Evolutionary conservation across 768 basidiomycete species (phyloP).

Genomic region (Pseudohyphozyma bogoriensis): DNA sequence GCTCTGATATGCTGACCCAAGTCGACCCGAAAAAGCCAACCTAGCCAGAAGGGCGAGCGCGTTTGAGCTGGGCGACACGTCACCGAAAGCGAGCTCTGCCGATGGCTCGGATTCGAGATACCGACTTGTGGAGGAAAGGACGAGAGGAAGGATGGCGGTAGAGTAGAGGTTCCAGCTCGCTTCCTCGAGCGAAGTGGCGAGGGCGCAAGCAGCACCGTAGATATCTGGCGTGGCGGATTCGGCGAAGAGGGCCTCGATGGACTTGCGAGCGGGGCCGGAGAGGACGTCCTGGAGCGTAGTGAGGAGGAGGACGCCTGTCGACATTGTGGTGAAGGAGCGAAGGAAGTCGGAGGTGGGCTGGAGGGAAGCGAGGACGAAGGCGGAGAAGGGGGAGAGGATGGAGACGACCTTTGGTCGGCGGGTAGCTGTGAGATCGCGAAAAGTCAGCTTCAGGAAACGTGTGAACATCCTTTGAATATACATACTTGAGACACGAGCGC

Average conservation of each 20-base stretch:
- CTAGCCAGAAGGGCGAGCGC: conserved; percentile 37
- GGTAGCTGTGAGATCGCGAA: conserved; percentile 6
- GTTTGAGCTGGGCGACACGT: conserved; percentile 35
- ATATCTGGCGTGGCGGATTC: conserved; percentile 34
- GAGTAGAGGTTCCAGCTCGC: conserved; percentile 9
- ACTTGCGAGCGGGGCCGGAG: conserved; percentile 34
- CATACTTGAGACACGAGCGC: background rate
- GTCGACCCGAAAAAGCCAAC: conserved; percentile 35
- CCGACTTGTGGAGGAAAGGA: conserved; percentile 21
- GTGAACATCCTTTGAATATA: no score
- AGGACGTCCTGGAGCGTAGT: conserved; percentile 33
- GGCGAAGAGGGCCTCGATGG: conserved; percentile 37
- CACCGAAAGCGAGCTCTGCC: conserved; percentile 28
- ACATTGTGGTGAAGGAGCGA: conserved; percentile 5
- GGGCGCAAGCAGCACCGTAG: conserved; percentile 28
- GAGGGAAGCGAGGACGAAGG: conserved; percentile 1
- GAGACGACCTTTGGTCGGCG: conserved; percentile 21
- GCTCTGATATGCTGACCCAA: conserved; percentile 20
- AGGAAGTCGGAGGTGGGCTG: background rate
- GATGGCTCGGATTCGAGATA: conserved; percentile 4
- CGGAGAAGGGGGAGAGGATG: conserved; percentile 8
- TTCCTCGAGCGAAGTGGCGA: conserved; percentile 15
- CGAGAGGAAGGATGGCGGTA: conserved; percentile 6
- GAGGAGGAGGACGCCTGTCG: conserved; percentile 20
- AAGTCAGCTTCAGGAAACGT: conserved; percentile 10